A percentile compares a stretch with the other conserved stretches of the same genome.
phyloP scores from a whole-genome alignment of 805 yeast species.

The Starmerella lactis-condensi region DNA sequence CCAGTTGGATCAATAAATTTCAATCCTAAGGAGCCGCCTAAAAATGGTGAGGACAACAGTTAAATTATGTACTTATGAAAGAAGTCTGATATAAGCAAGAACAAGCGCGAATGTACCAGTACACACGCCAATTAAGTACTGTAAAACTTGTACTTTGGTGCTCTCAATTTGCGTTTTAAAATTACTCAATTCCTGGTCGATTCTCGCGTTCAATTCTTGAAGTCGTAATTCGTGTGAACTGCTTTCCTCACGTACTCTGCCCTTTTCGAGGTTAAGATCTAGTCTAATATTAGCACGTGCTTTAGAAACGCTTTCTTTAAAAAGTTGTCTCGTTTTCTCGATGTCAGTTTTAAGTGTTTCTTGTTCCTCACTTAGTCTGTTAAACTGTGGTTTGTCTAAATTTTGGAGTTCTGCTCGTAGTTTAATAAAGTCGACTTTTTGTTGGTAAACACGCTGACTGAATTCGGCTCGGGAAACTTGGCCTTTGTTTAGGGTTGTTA shows the following conservation, averaged over 20 bases:
- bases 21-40: too few relatives aligned
- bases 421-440: constrained; percentile 90
- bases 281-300: constrained; percentile 77
- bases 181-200: constrained; percentile 87
- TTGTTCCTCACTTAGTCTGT: constrained; percentile 65
- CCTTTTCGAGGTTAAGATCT: constrained; percentile 84
- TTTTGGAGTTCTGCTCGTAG: constrained; percentile 79
- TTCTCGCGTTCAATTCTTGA: constrained; percentile 84
- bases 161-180: constrained; percentile 90
- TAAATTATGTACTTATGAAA: constrained; percentile 29
- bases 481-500: constrained; percentile 51
- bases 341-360: constrained; percentile 68
- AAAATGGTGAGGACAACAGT: not conserved
- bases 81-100: constrained; percentile 72
- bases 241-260: constrained; percentile 83
- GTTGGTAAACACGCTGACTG: constrained; percentile 76
- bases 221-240: constrained; percentile 83
- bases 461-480: constrained; percentile 73
- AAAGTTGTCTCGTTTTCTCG: constrained; percentile 65
- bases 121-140: constrained; percentile 95
- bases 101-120: constrained; percentile 95
- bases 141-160: constrained; percentile 91
- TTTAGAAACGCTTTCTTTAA: constrained; percentile 81
- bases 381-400: constrained; percentile 71
- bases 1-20: constrained; percentile 9